These are phyloP conservation scores for Dicorynia guianensis DNA, from an alignment of 306 rosid genomes.

Conservation along the genomic window DNA sequence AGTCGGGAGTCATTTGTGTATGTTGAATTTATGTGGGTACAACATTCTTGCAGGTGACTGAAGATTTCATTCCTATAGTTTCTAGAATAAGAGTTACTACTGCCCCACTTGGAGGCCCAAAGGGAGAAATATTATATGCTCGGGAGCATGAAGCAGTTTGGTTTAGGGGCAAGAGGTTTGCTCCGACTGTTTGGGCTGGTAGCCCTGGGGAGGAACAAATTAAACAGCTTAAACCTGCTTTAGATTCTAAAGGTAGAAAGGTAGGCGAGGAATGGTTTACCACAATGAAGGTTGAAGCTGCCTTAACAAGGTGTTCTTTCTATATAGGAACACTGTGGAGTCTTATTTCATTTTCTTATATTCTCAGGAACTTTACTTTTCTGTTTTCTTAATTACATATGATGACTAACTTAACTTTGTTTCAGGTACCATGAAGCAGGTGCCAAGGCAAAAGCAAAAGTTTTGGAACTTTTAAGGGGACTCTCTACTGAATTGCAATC, in stretches of 20 bases:
- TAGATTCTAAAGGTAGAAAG: constrained; percentile 93
- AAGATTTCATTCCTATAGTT: constrained; percentile 83
- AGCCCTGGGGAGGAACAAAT: constrained; percentile 88
- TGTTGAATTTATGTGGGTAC: constrained; percentile 29
- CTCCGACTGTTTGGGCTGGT: constrained; percentile 79
- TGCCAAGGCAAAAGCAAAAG: constrained; percentile 74
- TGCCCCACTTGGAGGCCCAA: constrained; percentile 86
- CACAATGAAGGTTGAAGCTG: constrained; percentile 82
- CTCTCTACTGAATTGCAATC: constrained; percentile 85
- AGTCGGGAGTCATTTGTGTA: not conserved
- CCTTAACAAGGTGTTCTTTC: constrained; percentile 70
- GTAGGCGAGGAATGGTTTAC: constrained; percentile 98
- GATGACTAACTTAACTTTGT: constrained; percentile 30
- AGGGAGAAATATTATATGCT: constrained; percentile 88
- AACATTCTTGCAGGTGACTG: constrained; percentile 66
- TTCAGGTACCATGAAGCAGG: constrained; percentile 87
- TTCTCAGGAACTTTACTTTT: constrained; percentile 2
- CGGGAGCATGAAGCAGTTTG: constrained; percentile 94
- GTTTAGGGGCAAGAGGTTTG: constrained; percentile 91
- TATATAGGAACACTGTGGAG: not conserved
- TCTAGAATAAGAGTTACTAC: constrained; percentile 78
- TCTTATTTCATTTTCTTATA: constrained; percentile 9
- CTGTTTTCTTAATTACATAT: constrained; percentile 20
- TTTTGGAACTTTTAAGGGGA: constrained; percentile 77
- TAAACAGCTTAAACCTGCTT: constrained; percentile 81